Evolutionary conservation across 2,329 filamentous ascomycete genomes (phyloP).

Genomic region (Chrysoporthe cubensis): DNA sequence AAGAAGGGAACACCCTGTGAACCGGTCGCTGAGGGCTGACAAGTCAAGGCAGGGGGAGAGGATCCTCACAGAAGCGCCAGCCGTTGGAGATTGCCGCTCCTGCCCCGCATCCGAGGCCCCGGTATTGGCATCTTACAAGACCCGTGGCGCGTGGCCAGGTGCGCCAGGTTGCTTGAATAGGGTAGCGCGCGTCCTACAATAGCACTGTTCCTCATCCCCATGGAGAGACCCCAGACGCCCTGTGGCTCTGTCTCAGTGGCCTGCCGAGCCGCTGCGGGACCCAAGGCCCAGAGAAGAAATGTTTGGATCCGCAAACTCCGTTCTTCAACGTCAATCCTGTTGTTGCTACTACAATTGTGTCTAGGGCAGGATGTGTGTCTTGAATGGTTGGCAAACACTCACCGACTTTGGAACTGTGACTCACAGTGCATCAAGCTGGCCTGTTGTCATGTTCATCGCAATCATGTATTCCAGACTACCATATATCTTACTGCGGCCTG

Average conservation of each 20-base stretch:
- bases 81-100: background rate
- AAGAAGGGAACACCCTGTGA: background rate
- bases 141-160: no score
- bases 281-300: background rate
- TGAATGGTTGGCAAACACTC: background rate
- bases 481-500: background rate
- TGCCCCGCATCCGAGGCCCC: constrained; percentile 1
- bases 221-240: background rate
- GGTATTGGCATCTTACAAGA: background rate
- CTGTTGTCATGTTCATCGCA: no score
- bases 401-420: no score
- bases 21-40: background rate
- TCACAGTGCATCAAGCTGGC: no score
- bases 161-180: background rate
- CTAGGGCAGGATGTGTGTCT: background rate
- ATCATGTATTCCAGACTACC: no score
- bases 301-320: background rate
- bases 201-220: background rate
- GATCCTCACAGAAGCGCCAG: background rate
- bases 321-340: background rate
- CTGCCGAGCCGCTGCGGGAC: background rate
- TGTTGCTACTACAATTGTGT: background rate
- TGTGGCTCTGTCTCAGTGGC: background rate
- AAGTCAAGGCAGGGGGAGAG: background rate
- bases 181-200: constrained; percentile 5